Conservation (phyloP, 306 rosid genomes). For the Abrus pulchellus region DNA sequence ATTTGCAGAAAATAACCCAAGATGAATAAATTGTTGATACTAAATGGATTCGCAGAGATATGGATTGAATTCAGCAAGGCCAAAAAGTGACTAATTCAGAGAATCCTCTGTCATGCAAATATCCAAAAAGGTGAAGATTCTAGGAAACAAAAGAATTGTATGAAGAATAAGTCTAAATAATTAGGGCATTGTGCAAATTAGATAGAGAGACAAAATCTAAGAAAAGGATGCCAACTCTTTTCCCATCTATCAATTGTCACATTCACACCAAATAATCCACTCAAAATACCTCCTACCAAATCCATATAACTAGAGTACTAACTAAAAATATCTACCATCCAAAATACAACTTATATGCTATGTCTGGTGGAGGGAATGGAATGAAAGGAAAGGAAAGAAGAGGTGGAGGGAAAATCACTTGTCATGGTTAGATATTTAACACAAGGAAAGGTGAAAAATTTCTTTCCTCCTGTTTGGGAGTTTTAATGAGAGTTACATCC, state of each 20-base stretch:
- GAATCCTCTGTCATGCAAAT: background rate
- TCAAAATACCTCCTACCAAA: conserved; percentile 4
- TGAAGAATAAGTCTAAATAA: background rate
- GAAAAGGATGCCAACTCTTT: conserved; percentile 28
- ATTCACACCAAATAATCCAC: conserved; percentile 21
- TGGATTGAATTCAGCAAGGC: background rate
- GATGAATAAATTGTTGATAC: background rate
- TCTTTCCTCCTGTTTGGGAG: background rate
- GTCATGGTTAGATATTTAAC: background rate
- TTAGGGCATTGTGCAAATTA: background rate
- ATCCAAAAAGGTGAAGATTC: background rate
- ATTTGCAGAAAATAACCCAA: background rate
- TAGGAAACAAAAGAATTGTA: background rate
- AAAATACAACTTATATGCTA: background rate
- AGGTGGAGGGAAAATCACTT: background rate
- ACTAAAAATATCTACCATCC: background rate
- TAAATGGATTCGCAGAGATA: background rate
- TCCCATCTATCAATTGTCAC: conserved; percentile 1
- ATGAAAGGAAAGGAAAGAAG: background rate
- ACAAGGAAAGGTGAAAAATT: background rate
- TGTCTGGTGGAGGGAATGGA: background rate
- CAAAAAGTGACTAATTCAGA: background rate
- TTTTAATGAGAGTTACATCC: background rate
- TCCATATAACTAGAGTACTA: conserved; percentile 16
- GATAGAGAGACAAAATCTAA: background rate